Conservation (phyloP, 2,329 filamentous ascomycete genomes). For the Apiospora malaysiana region DNA sequence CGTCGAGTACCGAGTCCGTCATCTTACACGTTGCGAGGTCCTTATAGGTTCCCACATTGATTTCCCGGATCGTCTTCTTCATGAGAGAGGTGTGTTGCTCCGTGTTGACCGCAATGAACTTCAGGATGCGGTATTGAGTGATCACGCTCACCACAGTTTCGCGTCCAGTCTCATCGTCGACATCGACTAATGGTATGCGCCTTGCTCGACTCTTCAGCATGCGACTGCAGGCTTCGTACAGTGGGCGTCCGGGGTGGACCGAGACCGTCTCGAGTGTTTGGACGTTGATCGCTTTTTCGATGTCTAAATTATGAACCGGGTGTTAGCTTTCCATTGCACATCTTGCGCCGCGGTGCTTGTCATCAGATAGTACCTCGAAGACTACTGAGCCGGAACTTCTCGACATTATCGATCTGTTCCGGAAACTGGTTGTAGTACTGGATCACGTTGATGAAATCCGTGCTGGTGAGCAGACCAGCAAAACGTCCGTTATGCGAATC, state of each 20-base stretch:
- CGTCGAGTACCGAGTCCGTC: conserved; percentile 89
- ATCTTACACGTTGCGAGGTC: conserved; percentile 84
- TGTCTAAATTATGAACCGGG: conserved; percentile 62
- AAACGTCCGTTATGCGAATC: conserved; percentile 93
- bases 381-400: conserved; percentile 91
- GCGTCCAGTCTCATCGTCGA: conserved; percentile 90
- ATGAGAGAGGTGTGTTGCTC: conserved; percentile 85
- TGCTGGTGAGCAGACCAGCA: conserved; percentile 91
- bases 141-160: conserved; percentile 96
- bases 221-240: conserved; percentile 93
- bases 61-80: conserved; percentile 83
- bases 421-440: conserved; percentile 99
- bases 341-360: conserved; percentile 5
- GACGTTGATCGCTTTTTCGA: conserved; percentile 92
- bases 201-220: conserved; percentile 95
- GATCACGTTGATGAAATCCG: conserved; percentile 98
- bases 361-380: conserved; percentile 71
- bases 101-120: conserved; percentile 96
- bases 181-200: conserved; percentile 90
- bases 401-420: conserved; percentile 85
- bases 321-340: conserved; percentile 23
- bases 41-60: conserved; percentile 84
- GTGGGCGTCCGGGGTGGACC: conserved; percentile 86
- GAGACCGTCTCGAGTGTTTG: conserved; percentile 92
- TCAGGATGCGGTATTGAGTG: conserved; percentile 97